Base-by-base conservation (phyloP, 2,329 filamentous ascomycete species). In the Xylaria sp. region DNA sequence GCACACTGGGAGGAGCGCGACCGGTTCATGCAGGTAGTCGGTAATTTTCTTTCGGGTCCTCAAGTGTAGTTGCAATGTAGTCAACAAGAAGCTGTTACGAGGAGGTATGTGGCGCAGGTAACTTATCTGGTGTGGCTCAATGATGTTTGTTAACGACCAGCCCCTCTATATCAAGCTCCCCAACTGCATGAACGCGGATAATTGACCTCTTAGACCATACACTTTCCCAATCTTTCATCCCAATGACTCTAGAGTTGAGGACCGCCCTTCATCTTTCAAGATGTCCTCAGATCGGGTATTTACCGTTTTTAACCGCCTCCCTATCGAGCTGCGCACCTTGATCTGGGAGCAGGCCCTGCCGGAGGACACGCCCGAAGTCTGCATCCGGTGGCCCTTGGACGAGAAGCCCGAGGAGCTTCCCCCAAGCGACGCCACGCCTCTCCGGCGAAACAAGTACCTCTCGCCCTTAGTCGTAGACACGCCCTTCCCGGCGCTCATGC, bases 391-490 rank as follows among this genome's bases (percentile, higher is more conserved):
- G 58, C 58, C 58, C 11, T n/a, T 60, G 22, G 52, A 58, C 7
- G 58, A 60, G 22, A 16, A 17, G 4, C 44, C 41, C 21, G 1
- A 3, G 16, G 18, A 6, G 4, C 21, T 11, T 38, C 7, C 29
- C 7, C 18, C 13, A 19, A 8, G 9, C 38, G 21, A 26, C 17
- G 17, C 7, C 11, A 8, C 17, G 19, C n/a, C 24, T 8, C 20
- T 43, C 29, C 24, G 24, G 34, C 39, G 20, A 5, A 21, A 38
- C 18, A 48, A 43, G 17, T 44, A 29, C 21, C 47, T 58, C 17
- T 19, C 56, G 7, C 58, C 58, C 1, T 54, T 62, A 11, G 42
- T 63, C 39, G 60, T 63, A n/a, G 53, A 63, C 38, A 63, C 56
- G 16, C 42, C 42, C 13, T 63, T 59, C 49, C 56, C 61, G 13